A percentile compares a stretch with the other conserved stretches of the same genome.
Conservation (phyloP, 2,329 filamentous ascomycete genomes). For the Orbilia quercus region DNA sequence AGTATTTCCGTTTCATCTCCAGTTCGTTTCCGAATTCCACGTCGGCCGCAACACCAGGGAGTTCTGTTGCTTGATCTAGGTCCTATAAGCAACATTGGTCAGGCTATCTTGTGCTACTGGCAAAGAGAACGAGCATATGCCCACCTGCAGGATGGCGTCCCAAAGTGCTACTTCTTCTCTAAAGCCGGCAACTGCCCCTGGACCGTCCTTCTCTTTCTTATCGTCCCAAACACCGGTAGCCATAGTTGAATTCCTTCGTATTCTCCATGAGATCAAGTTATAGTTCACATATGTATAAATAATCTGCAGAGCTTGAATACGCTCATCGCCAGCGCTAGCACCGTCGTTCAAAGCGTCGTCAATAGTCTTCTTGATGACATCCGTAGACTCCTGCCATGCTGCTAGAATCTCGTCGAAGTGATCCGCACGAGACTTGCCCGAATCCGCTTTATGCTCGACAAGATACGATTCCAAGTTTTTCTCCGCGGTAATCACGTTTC, state of each 20-base stretch:
- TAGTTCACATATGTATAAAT: constrained; percentile 94
- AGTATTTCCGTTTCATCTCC: constrained; percentile 82
- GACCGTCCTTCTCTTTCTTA: constrained; percentile 67
- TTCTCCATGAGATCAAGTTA: constrained; percentile 91
- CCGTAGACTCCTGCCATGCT: constrained; percentile 90
- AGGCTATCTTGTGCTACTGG: background rate
- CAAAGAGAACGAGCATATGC: background rate
- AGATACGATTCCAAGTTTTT: constrained; percentile 60
- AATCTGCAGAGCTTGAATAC: constrained; percentile 92
- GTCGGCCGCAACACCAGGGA: constrained; percentile 90
- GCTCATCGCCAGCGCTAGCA: constrained; percentile 81
- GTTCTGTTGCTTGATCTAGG: constrained; percentile 86
- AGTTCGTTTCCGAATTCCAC: constrained; percentile 79
- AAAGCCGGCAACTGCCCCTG: constrained; percentile 66
- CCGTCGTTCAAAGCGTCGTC: constrained; percentile 81
- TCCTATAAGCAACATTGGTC: constrained; percentile 73
- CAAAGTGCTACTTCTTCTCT: constrained; percentile 90
- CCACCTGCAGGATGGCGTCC: constrained; percentile 72
- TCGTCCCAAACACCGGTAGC: constrained; percentile 68
- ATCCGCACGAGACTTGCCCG: constrained; percentile 75
- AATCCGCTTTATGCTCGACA: constrained; percentile 52
- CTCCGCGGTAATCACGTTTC: constrained; percentile 72
- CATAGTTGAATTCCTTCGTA: constrained; percentile 89
- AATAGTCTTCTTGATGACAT: constrained; percentile 91
- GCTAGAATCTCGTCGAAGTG: constrained; percentile 92